phyloP scores from a whole-genome alignment of 805 yeast species.

The Myxozyma melibiosi region DNA sequence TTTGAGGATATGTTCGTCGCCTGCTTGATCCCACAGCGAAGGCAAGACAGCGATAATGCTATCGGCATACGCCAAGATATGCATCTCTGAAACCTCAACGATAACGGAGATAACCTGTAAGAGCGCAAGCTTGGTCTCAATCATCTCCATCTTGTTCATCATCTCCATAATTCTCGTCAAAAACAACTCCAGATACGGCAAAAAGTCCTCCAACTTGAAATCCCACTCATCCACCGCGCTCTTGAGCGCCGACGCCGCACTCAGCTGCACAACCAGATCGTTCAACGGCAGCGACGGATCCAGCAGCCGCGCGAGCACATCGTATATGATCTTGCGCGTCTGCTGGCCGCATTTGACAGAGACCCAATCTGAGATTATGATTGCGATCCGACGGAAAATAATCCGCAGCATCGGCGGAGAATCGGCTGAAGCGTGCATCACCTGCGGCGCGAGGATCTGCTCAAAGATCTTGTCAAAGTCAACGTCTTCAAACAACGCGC shows the following conservation, averaged over 20 bases:
- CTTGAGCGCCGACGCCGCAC: slow-evolving; percentile 70
- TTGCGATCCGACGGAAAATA: slow-evolving; percentile 73
- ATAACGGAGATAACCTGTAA: slow-evolving; percentile 68
- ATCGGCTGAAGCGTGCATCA: slow-evolving; percentile 35
- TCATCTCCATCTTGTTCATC: slow-evolving; percentile 53
- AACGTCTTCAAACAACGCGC: slow-evolving; percentile 63
- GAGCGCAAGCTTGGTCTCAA: slow-evolving; percentile 77
- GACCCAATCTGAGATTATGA: slow-evolving; percentile 81
- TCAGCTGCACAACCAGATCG: slow-evolving; percentile 79
- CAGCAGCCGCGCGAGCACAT: slow-evolving; percentile 56
- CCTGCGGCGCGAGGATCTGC: slow-evolving; percentile 65
- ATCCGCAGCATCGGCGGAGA: slow-evolving; percentile 56
- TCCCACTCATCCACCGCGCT: slow-evolving; percentile 84
- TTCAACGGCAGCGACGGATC: slow-evolving; percentile 50
- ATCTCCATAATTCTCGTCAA: slow-evolving; percentile 54
- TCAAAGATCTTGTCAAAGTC: slow-evolving; percentile 63
- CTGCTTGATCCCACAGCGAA: slow-evolving; percentile 68
- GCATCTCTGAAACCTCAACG: slow-evolving; percentile 41
- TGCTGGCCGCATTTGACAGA: slow-evolving; percentile 62
- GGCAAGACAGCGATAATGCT: slow-evolving; percentile 58
- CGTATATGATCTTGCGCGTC: slow-evolving; percentile 60
- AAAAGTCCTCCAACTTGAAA: slow-evolving; percentile 67
- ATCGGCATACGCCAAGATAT: slow-evolving; percentile 39
- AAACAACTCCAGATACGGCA: slow-evolving; percentile 56
- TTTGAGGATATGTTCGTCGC: slow-evolving; percentile 44